Base-by-base conservation (phyloP, 345 rosid genomes). In the Lepidium sativum region DNA sequence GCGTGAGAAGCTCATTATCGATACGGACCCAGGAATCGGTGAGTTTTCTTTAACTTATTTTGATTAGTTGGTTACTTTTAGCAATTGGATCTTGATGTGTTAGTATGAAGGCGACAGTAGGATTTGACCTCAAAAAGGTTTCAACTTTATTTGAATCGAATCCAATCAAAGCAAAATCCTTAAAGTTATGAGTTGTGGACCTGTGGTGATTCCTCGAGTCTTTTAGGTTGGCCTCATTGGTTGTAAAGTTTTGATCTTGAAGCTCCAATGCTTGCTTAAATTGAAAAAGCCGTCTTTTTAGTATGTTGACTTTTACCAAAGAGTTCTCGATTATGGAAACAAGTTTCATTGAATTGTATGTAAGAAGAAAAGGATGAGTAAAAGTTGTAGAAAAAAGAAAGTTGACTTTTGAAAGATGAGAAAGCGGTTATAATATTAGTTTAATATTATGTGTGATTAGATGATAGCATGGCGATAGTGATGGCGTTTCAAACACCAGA, bases 21-120 rank as follows among this genome's bases (percentile, higher is more conserved):
- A 94, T 64, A 94, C 99, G 15, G 99, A 94, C 71, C 99, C 99
- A 6, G 97, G 97, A 47, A 94, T 94, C 64, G 99, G 99, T 94
- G 38, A 80, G 87, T 69, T 60, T 58, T 35, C 55, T 13, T 33
- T 5, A 17, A 18, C 7, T 0, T 3, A 3, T 25, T 6, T 55
- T 44, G n/a, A 37, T 67, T 25, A 39, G 14, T 53, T 51, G 4
- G 1, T 42, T 64, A 29, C 18, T 8, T 29, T 45, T 25, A 57
- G 35, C 31, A 2, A 31, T 31, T 42, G 37, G 73, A 57, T 57
- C 57, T 38, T 67, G 40, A 4, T 55, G 35, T 3, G 17, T 47
- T 37, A 35, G 12, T 47, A 9, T 33, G 35, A 54, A 16, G 6
- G 14, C 9, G 15, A 14, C 9, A 17, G 9, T 53, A 16, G 39